A percentile compares a stretch with the other conserved stretches of the same genome.
Conservation (phyloP, 345 rosid genomes). For the Anacardium occidentale region DNA sequence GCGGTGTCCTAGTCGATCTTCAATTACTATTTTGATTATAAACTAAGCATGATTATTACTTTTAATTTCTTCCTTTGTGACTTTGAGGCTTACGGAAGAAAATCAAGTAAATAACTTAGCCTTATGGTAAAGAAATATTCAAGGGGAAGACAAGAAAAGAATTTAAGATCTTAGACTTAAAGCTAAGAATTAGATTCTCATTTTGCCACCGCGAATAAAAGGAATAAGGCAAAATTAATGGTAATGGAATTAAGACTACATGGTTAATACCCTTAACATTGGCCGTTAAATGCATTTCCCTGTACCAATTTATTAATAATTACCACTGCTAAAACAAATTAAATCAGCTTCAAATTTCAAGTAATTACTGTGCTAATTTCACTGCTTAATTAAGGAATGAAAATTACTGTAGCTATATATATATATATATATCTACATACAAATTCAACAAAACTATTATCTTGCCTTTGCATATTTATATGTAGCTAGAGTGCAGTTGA, state of each 20-base stretch:
- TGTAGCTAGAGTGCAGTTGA: neutral
- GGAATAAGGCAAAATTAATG: constrained; percentile 8
- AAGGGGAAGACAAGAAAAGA: constrained; percentile 10
- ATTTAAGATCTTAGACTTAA: constrained; percentile 4
- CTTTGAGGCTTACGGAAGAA: neutral
- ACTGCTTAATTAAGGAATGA: too few species aligned
- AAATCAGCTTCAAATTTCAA: neutral
- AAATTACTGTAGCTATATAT: too few species aligned
- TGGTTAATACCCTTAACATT: too few species aligned
- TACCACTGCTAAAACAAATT: neutral
- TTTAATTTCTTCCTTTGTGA: neutral
- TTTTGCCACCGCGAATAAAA: constrained; percentile 24
- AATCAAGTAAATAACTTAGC: neutral
- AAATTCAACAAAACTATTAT: neutral
- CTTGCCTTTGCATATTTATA: neutral
- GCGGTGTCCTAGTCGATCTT: neutral
- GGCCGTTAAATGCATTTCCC: neutral
- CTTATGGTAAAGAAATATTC: constrained; percentile 12
- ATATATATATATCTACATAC: too few species aligned
- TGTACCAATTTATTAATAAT: neutral
- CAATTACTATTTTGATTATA: neutral
- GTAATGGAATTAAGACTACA: neutral
- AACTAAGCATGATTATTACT: neutral
- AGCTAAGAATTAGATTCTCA: constrained; percentile 35
- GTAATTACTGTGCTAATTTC: neutral